phyloP scores from a whole-genome alignment of 306 rosid species.

The Adenanthera pavonina region DNA sequence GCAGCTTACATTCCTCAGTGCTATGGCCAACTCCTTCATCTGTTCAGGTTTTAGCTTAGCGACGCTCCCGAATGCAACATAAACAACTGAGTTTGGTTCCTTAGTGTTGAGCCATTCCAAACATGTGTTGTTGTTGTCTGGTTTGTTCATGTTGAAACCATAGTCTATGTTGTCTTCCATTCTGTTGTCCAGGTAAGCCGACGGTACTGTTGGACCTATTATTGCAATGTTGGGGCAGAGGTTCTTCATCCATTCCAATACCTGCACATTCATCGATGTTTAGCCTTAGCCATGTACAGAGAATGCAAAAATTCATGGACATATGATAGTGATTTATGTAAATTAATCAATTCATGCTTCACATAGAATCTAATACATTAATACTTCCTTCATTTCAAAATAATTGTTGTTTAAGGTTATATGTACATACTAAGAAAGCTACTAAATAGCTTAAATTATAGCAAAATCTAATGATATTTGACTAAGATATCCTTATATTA shows the following conservation, averaged over 20 bases:
- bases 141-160: neutral
- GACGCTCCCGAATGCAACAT: conserved; percentile 1
- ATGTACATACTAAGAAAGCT: no score
- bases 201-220: neutral
- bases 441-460: no score
- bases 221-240: neutral
- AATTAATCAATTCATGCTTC: no score
- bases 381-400: no score
- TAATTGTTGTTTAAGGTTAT: no score
- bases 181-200: neutral
- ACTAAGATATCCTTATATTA: no score
- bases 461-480: no score
- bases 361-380: neutral
- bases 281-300: no score
- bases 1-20: neutral
- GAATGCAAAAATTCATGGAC: no score
- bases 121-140: neutral
- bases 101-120: neutral
- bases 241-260: neutral
- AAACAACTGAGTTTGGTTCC: neutral
- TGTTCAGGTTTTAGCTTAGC: neutral
- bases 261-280: neutral
- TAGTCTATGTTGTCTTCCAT: neutral
- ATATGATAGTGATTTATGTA: no score
- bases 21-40: neutral